phyloP scores from a whole-genome alignment of 805 yeast genomes.

The Vanderwaltozyma verrucispora region DNA sequence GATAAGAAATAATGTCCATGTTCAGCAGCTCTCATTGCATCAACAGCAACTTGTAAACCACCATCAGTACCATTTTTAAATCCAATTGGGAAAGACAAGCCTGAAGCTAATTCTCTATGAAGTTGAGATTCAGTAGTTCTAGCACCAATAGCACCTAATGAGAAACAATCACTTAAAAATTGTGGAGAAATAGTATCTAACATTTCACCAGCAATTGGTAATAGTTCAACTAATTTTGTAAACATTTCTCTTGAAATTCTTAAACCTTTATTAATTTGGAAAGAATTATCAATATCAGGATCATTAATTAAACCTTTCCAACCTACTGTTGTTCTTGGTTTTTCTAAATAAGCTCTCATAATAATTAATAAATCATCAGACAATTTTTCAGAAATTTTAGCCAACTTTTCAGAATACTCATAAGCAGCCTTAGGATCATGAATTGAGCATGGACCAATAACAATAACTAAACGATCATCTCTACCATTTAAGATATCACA shows the following conservation, averaged over 20 bases:
- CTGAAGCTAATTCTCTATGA: constrained; percentile 96
- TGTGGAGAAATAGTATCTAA: constrained; percentile 97
- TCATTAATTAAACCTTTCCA: constrained; percentile 98
- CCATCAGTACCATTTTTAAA: constrained; percentile 99
- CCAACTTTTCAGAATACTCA: constrained; percentile 70
- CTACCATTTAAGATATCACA: constrained; percentile 59
- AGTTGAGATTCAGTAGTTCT: constrained; percentile 97
- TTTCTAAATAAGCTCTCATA: constrained; percentile 97
- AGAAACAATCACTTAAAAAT: constrained; percentile 79
- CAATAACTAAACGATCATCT: constrained; percentile 76
- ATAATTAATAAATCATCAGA: constrained; percentile 68
- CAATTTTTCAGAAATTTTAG: constrained; percentile 57
- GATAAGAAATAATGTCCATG: constrained; percentile 93
- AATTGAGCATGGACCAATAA: constrained; percentile 96
- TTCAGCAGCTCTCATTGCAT: constrained; percentile 87
- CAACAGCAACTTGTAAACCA: constrained; percentile 81
- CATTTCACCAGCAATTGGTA: constrained; percentile 97
- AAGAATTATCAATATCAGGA: constrained; percentile 87
- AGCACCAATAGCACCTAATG: constrained; percentile 98
- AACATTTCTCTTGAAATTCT: constrained; percentile 79
- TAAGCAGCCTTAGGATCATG: constrained; percentile 86
- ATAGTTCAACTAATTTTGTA: constrained; percentile 63
- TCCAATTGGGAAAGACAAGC: constrained; percentile 97
- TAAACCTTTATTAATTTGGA: constrained; percentile 91
- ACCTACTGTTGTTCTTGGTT: constrained; percentile 98